Base-by-base conservation (phyloP, 2,329 filamentous ascomycete species). In the Pyrenophora teres region DNA sequence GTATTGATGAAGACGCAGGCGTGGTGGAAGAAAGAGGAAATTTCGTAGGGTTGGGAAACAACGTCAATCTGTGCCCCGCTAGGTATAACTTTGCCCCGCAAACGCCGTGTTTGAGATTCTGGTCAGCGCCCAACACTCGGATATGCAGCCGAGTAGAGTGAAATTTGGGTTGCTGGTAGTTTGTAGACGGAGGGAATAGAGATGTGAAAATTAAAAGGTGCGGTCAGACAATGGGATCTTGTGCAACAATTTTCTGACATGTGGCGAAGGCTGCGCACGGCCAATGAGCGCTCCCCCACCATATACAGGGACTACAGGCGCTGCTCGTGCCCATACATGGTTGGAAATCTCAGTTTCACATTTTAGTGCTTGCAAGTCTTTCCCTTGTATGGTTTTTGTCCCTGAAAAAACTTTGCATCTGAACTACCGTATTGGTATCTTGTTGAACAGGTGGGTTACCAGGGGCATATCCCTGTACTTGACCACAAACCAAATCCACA, bases 1-100 rank as follows among this genome's bases (percentile, higher is more conserved):
- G 56, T 50, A 48, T 43, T 46, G 43, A 48, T 43, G 47, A 50
- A 50, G 55, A 59, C 49, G 52, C 52, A 27, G 54, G 54, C 55
- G 51, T 46, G 59, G 60, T 58, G 60, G 52, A 54, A 55, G 59
- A 54, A 56, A 33, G 58, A 57, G 46, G 56, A 62, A 68, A 63
- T 59, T 68, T 68, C 50, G 46, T 56, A 55, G 50, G 55, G 57
- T 54, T 51, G 55, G 50, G 54, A 53, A 44, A 30, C 51, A 58
- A 56, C 47, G 60, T 59, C 60, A 56, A 54, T 54, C 36, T 49
- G 43, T 56, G 50, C 58, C 60, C 60, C 60, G 56, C 60, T 62
- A 63, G 58, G 54, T 54, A 56, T 57, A 59, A 54, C 56, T 50
- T 54, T 56, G 46, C 43, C 43, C 36, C 50, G 39, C 47, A 55